Evolutionary conservation across 2,329 filamentous ascomycete genomes (phyloP).

Genomic region (Aspergillus fijiensis): DNA sequence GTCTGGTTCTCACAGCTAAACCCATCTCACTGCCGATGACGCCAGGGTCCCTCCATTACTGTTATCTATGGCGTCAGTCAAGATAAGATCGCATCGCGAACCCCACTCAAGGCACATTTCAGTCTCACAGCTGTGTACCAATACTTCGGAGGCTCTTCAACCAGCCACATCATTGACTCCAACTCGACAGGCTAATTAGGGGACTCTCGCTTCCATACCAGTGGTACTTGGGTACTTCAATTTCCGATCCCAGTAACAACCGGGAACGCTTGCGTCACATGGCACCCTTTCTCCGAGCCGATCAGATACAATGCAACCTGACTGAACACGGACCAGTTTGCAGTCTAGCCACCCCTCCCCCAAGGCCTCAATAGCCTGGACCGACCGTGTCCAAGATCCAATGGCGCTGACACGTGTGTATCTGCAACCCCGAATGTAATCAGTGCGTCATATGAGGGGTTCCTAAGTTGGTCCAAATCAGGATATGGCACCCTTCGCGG

Average conservation of each 20-base stretch:
- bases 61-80: neutral
- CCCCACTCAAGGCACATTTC: neutral
- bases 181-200: neutral
- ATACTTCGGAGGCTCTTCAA: neutral
- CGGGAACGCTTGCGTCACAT: neutral
- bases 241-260: neutral
- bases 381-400: neutral
- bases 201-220: neutral
- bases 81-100: neutral
- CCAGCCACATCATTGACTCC: neutral
- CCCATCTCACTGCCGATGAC: neutral
- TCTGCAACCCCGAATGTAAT: slow-evolving; percentile 2
- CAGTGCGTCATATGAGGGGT: slow-evolving; percentile 4
- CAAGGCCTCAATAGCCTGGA: neutral
- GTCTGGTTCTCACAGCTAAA: neutral
- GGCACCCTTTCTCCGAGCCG: neutral
- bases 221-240: neutral
- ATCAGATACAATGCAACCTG: neutral
- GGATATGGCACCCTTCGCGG: neutral
- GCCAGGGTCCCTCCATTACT: neutral
- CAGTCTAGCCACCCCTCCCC: neutral
- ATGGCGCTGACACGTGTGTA: slow-evolving; percentile 1
- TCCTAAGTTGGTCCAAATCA: neutral
- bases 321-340: neutral
- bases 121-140: neutral